Percentiles rank a stretch among this genome's conserved stretches.
These are phyloP conservation scores for Fusarium tanahbumbuense DNA, from an alignment of 2,329 filamentous ascomycete genomes.

Conservation along the genomic window DNA sequence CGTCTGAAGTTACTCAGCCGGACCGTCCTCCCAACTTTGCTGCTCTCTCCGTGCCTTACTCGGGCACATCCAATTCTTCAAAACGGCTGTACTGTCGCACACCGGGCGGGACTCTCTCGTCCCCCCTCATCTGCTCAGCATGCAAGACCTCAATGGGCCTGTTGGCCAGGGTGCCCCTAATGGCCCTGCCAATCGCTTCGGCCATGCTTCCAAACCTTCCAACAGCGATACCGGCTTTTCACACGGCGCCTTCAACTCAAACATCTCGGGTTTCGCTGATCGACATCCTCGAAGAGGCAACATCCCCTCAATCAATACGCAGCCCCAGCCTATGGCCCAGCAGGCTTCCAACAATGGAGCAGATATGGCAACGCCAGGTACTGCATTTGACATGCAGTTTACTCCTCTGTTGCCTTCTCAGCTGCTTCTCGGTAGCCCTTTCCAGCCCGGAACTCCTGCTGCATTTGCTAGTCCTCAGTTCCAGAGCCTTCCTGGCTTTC, in stretches of 20 bases:
- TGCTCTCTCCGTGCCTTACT: constrained; percentile 42
- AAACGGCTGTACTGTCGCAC: constrained; percentile 85
- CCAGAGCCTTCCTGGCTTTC: constrained; percentile 82
- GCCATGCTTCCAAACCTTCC: constrained; percentile 82
- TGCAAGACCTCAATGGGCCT: constrained; percentile 85
- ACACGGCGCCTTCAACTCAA: constrained; percentile 90
- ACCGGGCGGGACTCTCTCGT: constrained; percentile 84
- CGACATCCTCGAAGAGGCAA: constrained; percentile 86
- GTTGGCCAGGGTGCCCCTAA: constrained; percentile 57
- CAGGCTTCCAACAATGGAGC: constrained; percentile 63
- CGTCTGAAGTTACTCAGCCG: constrained; percentile 23
- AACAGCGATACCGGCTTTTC: constrained; percentile 91
- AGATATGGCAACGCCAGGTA: constrained; percentile 88
- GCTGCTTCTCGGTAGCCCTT: constrained; percentile 92
- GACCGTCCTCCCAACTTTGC: constrained; percentile 20
- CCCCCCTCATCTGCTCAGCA: constrained; percentile 87
- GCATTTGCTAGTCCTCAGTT: constrained; percentile 94
- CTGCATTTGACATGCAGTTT: constrained; percentile 97
- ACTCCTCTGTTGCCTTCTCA: constrained; percentile 95
- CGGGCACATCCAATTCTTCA: constrained; percentile 72
- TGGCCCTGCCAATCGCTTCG: constrained; percentile 72
- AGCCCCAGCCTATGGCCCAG: constrained; percentile 72
- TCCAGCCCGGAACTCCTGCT: constrained; percentile 92
- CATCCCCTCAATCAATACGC: constrained; percentile 93
- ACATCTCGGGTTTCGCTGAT: constrained; percentile 86